Evolutionary conservation across 2,329 filamentous ascomycete species (phyloP).

Genomic region (Clonostachys solani): DNA sequence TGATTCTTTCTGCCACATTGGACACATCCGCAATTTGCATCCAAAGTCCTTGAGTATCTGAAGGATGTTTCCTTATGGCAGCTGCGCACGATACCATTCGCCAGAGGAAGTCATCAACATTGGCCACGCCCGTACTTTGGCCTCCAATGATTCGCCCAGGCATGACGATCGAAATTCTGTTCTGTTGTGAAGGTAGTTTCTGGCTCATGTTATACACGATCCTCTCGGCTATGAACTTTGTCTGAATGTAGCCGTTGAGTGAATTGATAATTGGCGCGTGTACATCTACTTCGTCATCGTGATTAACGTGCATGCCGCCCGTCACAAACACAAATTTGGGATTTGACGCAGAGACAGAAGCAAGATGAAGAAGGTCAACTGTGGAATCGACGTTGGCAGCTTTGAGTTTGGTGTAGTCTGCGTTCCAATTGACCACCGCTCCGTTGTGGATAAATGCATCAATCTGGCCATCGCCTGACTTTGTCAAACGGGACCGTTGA

Average conservation of each 20-base stretch:
- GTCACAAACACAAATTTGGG: slow-evolving; percentile 15
- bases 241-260: slow-evolving; percentile 11
- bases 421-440: slow-evolving; percentile 75
- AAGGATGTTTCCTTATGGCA: slow-evolving; percentile 5
- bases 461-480: slow-evolving; percentile 44
- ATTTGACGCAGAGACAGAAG: slow-evolving; percentile 4
- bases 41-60: slow-evolving; percentile 6
- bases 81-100: slow-evolving; percentile 7
- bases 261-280: slow-evolving; percentile 1
- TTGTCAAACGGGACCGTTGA: slow-evolving; percentile 56
- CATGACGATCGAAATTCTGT: slow-evolving; percentile 10
- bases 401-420: slow-evolving; percentile 67
- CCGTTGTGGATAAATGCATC: slow-evolving; percentile 81
- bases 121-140: slow-evolving; percentile 9
- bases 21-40: slow-evolving; percentile 8
- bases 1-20: slow-evolving; percentile 6
- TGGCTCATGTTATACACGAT: slow-evolving; percentile 5
- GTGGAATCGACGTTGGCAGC: slow-evolving; percentile 61
- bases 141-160: slow-evolving; percentile 14
- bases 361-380: slow-evolving; percentile 8
- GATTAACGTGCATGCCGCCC: slow-evolving; percentile 7
- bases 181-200: neutral
- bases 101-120: slow-evolving; percentile 15
- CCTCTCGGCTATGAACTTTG: slow-evolving; percentile 13
- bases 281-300: neutral